Conservation (phyloP, 345 rosid species). For the Corchorus olitorius region DNA sequence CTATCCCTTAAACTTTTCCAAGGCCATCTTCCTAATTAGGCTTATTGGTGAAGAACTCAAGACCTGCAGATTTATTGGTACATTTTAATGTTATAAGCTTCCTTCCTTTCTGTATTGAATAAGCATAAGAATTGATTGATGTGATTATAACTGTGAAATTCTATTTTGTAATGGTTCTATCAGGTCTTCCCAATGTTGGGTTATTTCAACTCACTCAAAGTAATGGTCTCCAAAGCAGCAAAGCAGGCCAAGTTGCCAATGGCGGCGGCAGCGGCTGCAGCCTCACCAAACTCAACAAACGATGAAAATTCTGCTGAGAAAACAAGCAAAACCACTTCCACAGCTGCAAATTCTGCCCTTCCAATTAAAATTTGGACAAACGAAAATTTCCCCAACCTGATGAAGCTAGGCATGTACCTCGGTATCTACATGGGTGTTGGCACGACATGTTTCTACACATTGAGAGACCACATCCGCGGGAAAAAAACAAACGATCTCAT, state of each 20-base stretch:
- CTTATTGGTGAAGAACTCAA: not conserved
- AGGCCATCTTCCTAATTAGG: not conserved
- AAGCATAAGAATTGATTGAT: too few species aligned
- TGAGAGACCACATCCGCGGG: constrained; percentile 18
- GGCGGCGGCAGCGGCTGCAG: constrained; percentile 11
- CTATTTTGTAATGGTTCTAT: not conserved
- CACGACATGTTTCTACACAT: constrained; percentile 7
- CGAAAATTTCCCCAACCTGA: not conserved
- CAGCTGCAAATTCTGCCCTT: constrained; percentile 6
- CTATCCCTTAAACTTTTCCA: not conserved
- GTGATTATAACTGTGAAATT: not conserved
- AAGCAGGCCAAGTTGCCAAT: constrained; percentile 4
- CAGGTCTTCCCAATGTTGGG: constrained; percentile 8
- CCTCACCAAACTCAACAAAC: not conserved
- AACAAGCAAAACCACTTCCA: not conserved
- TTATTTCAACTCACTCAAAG: not conserved
- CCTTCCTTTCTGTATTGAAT: too few species aligned
- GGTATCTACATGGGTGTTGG: constrained; percentile 17
- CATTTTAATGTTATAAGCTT: not conserved
- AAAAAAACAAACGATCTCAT: constrained; percentile 15
- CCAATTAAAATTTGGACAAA: not conserved
- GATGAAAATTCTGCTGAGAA: constrained; percentile 5
- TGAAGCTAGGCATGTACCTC: constrained; percentile 10
- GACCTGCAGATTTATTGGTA: constrained; percentile 3
- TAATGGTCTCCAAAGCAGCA: constrained; percentile 17